Base-by-base conservation (phyloP, 257 asterid genomes). In the Thymus quinquecostatus region DNA sequence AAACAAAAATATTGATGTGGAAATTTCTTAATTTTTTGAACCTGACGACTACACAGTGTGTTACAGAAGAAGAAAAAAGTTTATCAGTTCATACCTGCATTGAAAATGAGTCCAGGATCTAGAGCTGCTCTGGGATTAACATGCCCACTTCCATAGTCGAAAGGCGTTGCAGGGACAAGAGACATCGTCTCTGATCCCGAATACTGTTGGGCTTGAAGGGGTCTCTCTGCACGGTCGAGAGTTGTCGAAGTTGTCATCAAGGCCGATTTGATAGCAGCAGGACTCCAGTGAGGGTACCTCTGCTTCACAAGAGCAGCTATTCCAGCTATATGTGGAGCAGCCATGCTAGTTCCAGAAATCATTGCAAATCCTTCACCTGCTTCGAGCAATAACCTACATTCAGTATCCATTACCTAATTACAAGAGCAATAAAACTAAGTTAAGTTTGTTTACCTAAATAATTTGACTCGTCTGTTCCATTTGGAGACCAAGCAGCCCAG, bases 401-500 rank as follows among this genome's bases (percentile, higher is more conserved):
- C 14, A 70, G 6, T n/a, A 64, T 34, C 40, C 58, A 48, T 50
- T 29, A 60, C 41, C 56, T 2, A 55, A 54, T n/a, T 30, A n/a
- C 10, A 56, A 13, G 41, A 8, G 54, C 55, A 32, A 21, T 47
- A 41, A 7, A 41, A 5, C 6, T 5, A 7, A 1, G 49, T 3
- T 0, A 44, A 44, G 10, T 44, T 44, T 7, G 11, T 73, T 78
- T 86, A 91, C 99, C 97, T 32, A 81, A 49, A 69, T 86, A 92
- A 81, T 95, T 87, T 21, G 98, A 84, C 80, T 95, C 97, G 40
- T 95, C 99, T 33, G 99, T 95, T 71, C 99, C 99, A 53, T 92
- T 89, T 30, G 88, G 97, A 68, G 98, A 80, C 99, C 99, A 95
- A 68, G 99, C 99, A 68, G 99, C 95, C 99, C 99, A 95, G 62